Conservation (phyloP, 1,284 basidiomycete genomes). For the Boletus nobilissimus region DNA sequence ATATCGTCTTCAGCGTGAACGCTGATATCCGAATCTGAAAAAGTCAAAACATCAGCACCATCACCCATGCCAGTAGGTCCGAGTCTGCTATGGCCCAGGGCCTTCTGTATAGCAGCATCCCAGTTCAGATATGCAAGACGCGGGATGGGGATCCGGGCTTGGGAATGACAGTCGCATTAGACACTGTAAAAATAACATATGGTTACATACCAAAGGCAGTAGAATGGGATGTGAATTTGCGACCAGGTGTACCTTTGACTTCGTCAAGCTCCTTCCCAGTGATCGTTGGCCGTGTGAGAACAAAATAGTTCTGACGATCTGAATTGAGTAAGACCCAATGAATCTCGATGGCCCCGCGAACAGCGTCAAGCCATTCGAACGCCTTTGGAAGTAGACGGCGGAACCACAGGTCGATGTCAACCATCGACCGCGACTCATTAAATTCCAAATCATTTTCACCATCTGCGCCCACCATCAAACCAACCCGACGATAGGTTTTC, state of each 20-base stretch:
- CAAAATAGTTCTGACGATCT: conserved; percentile 3
- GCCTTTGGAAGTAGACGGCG: not conserved
- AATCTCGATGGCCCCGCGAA: not conserved
- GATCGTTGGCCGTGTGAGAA: conserved; percentile 9
- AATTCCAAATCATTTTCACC: not conserved
- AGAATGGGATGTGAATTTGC: not conserved
- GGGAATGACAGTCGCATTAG: not conserved
- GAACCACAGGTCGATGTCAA: not conserved
- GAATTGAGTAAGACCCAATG: conserved; percentile 2
- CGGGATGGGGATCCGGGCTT: conserved; percentile 1
- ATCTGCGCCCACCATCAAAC: not conserved
- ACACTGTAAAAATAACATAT: no score
- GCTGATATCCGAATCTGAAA: not conserved
- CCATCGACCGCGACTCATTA: not conserved
- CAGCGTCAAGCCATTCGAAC: not conserved
- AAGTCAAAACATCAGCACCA: not conserved
- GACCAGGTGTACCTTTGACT: conserved; percentile 4
- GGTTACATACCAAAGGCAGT: conserved; percentile 3
- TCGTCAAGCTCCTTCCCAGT: conserved; percentile 9
- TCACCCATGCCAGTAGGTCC: not conserved
- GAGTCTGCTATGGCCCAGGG: no score
- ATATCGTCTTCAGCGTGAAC: not conserved
- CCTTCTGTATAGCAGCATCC: not conserved
- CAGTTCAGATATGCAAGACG: not conserved
- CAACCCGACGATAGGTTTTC: not conserved